phyloP scores from a whole-genome alignment of 139 green algal species.

The Helicosporidium sp. region DNA sequence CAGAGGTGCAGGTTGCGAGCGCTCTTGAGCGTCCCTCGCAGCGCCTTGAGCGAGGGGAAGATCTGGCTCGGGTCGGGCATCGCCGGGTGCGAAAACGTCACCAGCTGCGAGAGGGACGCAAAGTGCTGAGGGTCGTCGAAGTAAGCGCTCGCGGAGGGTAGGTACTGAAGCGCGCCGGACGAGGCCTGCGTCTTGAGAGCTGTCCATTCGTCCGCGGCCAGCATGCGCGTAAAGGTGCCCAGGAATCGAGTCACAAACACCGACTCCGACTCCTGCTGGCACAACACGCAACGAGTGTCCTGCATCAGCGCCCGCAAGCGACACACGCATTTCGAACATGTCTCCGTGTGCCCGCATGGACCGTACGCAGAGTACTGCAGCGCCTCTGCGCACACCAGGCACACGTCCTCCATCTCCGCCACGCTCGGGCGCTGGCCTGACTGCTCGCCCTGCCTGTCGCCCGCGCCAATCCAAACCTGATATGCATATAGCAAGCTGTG shows the following conservation, averaged over 20 bases:
- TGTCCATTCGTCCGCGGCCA: conserved; percentile 32
- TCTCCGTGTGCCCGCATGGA: conserved; percentile 73
- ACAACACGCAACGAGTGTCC: conserved; percentile 68
- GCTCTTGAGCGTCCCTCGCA: not conserved
- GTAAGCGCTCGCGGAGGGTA: conserved; percentile 48
- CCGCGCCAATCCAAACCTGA: too few species aligned
- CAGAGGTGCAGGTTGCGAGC: not conserved
- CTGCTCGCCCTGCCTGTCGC: too few species aligned
- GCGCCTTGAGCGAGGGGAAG: not conserved
- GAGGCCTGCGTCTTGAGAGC: conserved; percentile 22
- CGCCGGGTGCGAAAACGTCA: conserved; percentile 55
- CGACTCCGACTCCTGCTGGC: conserved; percentile 27
- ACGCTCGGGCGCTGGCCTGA: too few species aligned
- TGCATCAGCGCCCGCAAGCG: conserved; percentile 66
- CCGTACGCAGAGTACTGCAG: conserved; percentile 60
- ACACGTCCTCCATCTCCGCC: conserved; percentile 25
- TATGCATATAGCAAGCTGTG: too few species aligned
- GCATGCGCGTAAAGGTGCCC: conserved; percentile 46
- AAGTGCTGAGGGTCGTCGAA: conserved; percentile 78
- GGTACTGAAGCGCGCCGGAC: conserved; percentile 20
- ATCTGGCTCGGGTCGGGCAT: conserved; percentile 6
- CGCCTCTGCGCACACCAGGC: conserved; percentile 68
- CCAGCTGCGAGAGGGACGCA: conserved; percentile 39
- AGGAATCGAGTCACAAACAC: conserved; percentile 58
- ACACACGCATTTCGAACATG: conserved; percentile 54